Conservation (phyloP, 352 stramenopile genomes). For the Phytophthora rubi region DNA sequence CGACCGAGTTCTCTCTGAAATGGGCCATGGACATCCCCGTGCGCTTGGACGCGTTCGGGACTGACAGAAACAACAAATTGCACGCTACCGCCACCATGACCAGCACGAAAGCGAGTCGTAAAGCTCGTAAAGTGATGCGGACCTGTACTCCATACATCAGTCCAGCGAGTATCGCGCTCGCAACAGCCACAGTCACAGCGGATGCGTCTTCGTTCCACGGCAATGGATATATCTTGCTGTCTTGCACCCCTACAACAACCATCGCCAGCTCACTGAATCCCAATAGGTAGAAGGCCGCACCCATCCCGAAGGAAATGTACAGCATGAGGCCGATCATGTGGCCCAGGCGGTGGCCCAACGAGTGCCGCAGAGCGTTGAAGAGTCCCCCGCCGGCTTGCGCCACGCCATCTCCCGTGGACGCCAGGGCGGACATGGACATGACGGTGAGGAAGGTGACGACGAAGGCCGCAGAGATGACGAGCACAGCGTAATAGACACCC, state of each 20-base stretch:
- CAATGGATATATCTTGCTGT: slow-evolving; percentile 2
- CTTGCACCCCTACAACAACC: slow-evolving; percentile 41
- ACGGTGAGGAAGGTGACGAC: slow-evolving; percentile 52
- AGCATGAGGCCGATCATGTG: slow-evolving; percentile 49
- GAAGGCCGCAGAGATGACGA: slow-evolving; percentile 44
- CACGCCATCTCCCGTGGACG: slow-evolving; percentile 26
- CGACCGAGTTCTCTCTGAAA: slow-evolving; percentile 39
- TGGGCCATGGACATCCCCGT: slow-evolving; percentile 38
- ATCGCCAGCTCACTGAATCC: slow-evolving; percentile 57
- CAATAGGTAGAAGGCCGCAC: slow-evolving; percentile 53
- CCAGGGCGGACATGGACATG: slow-evolving; percentile 54
- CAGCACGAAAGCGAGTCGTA: slow-evolving; percentile 48
- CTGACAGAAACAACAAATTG: slow-evolving; percentile 45
- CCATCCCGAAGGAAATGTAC: slow-evolving; percentile 46
- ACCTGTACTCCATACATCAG: slow-evolving; percentile 31
- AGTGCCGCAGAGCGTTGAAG: slow-evolving; percentile 35
- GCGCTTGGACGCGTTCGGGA: slow-evolving; percentile 30
- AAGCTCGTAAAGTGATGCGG: slow-evolving; percentile 23
- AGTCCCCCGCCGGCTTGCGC: slow-evolving; percentile 28
- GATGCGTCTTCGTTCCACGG: slow-evolving; percentile 48
- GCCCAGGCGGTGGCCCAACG: slow-evolving; percentile 39
- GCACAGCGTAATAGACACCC: slow-evolving; percentile 31
- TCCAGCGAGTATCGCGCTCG: slow-evolving; percentile 37
- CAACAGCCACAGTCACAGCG: slow-evolving; percentile 37
- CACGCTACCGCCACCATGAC: slow-evolving; percentile 43